Evolutionary conservation across 306 rosid species (phyloP).

Genomic region (Vigna reflexopilosa): DNA sequence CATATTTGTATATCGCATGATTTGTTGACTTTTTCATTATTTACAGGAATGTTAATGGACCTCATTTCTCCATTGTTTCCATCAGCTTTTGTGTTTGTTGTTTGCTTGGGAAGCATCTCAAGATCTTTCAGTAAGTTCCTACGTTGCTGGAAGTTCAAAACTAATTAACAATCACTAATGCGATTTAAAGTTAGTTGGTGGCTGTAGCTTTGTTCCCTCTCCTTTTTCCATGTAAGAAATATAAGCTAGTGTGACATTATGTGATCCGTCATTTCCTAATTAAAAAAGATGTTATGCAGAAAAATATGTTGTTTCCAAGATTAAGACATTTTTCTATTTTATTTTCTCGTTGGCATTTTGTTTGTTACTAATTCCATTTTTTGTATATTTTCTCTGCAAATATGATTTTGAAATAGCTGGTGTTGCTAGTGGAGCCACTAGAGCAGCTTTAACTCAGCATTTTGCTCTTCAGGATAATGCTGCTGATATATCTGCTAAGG

Average conservation of each 20-base stretch:
- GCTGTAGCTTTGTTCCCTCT: not conserved
- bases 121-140: slow-evolving; percentile 96
- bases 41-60: slow-evolving; percentile 98
- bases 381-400: slow-evolving; percentile 18
- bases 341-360: slow-evolving; percentile 5
- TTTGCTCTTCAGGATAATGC: slow-evolving; percentile 76
- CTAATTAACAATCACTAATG: slow-evolving; percentile 20
- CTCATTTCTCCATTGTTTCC: slow-evolving; percentile 92
- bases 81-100: slow-evolving; percentile 82
- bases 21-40: slow-evolving; percentile 35
- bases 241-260: not conserved
- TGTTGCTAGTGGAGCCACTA: slow-evolving; percentile 98
- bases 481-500: slow-evolving; percentile 63
- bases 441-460: slow-evolving; percentile 99
- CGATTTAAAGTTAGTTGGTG: slow-evolving; percentile 6
- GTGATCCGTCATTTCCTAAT: slow-evolving; percentile 7
- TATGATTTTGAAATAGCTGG: slow-evolving; percentile 70
- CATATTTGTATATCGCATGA: slow-evolving; percentile 30
- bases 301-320: slow-evolving; percentile 24
- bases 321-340: slow-evolving; percentile 8
- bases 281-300: slow-evolving; percentile 18
- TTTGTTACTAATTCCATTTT: not conserved
- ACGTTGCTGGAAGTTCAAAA: slow-evolving; percentile 1
- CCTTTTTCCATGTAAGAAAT: not conserved
- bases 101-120: slow-evolving; percentile 94